phyloP scores from a whole-genome alignment of 2,329 filamentous ascomycete species.

The Cyclaneusma minus region DNA sequence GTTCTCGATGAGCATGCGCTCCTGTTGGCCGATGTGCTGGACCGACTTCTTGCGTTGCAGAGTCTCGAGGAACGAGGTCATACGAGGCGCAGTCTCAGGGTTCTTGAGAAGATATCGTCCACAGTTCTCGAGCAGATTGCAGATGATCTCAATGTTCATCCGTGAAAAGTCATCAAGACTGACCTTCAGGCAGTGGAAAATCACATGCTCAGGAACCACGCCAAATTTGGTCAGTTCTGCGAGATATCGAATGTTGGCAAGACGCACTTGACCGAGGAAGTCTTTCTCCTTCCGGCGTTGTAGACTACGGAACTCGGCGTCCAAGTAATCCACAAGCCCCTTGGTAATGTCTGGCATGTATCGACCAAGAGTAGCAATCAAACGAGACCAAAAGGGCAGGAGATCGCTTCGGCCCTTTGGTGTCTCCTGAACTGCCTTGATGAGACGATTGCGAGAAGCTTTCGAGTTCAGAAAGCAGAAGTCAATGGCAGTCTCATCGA shows the following conservation, averaged over 20 bases:
- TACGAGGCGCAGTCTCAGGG: constrained; percentile 80
- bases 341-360: constrained; percentile 94
- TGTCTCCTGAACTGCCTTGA: constrained; percentile 87
- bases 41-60: constrained; percentile 91
- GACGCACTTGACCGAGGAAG: constrained; percentile 83
- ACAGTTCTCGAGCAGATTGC: constrained; percentile 89
- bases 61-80: constrained; percentile 88
- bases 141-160: constrained; percentile 99
- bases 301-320: constrained; percentile 91
- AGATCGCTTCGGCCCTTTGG: constrained; percentile 89
- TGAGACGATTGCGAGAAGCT: constrained; percentile 81
- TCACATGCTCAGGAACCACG: constrained; percentile 93
- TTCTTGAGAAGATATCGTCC: constrained; percentile 87
- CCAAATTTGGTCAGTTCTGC: constrained; percentile 97
- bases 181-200: constrained; percentile 97
- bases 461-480: constrained; percentile 99
- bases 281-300: constrained; percentile 97
- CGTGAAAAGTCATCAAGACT: constrained; percentile 93
- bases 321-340: constrained; percentile 77
- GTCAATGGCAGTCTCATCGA: constrained; percentile 86
- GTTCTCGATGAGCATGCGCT: constrained; percentile 97
- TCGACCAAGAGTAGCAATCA: constrained; percentile 83
- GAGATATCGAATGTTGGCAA: constrained; percentile 92
- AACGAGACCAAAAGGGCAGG: constrained; percentile 76
- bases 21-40: constrained; percentile 86